Evolutionary conservation across 495 filamentous ascomycete species (phyloP).

Genomic region (Annulohypoxylon stygium): DNA sequence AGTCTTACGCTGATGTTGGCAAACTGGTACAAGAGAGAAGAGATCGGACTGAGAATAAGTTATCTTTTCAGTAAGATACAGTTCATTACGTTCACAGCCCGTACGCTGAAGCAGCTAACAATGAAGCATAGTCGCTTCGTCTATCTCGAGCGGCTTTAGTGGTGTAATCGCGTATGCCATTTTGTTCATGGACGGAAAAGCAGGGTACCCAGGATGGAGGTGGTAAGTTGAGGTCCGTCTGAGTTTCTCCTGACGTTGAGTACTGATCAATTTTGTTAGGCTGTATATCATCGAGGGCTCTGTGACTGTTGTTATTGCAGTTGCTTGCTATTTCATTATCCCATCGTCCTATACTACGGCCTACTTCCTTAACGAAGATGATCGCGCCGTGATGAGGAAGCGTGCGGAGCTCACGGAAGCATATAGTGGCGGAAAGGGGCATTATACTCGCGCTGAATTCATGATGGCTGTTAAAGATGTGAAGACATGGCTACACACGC

Average conservation of each 20-base stretch:
- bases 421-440: constrained; percentile 69
- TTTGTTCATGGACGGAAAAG: constrained; percentile 52
- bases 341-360: constrained; percentile 55
- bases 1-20: constrained; percentile 49
- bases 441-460: constrained; percentile 65
- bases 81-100: background rate
- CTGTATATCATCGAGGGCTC: constrained; percentile 58
- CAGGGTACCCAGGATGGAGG: constrained; percentile 55
- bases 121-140: constrained; percentile 38
- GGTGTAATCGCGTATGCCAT: constrained; percentile 65
- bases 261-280: constrained; percentile 39
- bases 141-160: constrained; percentile 53
- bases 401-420: constrained; percentile 64
- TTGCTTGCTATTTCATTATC: constrained; percentile 51
- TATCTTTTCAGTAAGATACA: constrained; percentile 46
- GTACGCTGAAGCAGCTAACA: constrained; percentile 1
- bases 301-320: constrained; percentile 52
- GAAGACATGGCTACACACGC: constrained; percentile 70
- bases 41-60: constrained; percentile 48
- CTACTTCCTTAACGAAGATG: constrained; percentile 68
- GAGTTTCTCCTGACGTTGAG: no score
- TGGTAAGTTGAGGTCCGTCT: constrained; percentile 42
- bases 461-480: constrained; percentile 65
- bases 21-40: constrained; percentile 55
- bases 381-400: constrained; percentile 64